A percentile compares a stretch with the other conserved stretches of the same genome.
Conservation (phyloP, 257 asterid genomes). For the Nicotiana sylvestris region DNA sequence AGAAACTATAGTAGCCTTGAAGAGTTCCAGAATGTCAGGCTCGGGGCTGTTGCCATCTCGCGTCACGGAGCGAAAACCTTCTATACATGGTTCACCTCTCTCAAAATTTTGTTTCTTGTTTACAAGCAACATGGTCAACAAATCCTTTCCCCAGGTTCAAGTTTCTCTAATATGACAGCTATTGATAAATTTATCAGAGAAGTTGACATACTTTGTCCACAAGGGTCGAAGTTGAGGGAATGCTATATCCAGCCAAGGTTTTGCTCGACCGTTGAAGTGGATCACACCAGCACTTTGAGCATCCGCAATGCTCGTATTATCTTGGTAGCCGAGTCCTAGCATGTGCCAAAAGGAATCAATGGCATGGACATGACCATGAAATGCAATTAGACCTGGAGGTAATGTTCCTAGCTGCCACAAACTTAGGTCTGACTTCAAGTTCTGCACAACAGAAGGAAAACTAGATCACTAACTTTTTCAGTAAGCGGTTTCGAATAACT, state of each 20-base stretch:
- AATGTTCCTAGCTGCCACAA: conserved; percentile 97
- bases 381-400: conserved; percentile 93
- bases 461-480: background rate
- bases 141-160: conserved; percentile 30
- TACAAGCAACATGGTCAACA: conserved; percentile 3
- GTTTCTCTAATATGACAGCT: conserved; percentile 68
- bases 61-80: background rate
- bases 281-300: conserved; percentile 80
- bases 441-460: conserved; percentile 40
- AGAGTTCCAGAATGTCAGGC: background rate
- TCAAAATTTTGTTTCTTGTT: conserved; percentile 4
- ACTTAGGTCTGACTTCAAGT: conserved; percentile 82
- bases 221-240: conserved; percentile 74
- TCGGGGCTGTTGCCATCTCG: background rate
- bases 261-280: conserved; percentile 95
- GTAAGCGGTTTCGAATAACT: background rate
- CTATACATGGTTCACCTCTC: conserved; percentile 1
- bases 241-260: conserved; percentile 98
- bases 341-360: conserved; percentile 94
- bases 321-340: conserved; percentile 95
- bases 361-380: conserved; percentile 66
- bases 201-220: conserved; percentile 77
- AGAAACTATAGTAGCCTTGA: background rate
- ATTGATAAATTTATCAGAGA: conserved; percentile 75
- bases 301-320: conserved; percentile 59